Evolutionary conservation across 2,329 filamentous ascomycete genomes (phyloP), one percentile per base, ranked within the genome.

Genomic region (Bipolaris bicolor): DNA sequence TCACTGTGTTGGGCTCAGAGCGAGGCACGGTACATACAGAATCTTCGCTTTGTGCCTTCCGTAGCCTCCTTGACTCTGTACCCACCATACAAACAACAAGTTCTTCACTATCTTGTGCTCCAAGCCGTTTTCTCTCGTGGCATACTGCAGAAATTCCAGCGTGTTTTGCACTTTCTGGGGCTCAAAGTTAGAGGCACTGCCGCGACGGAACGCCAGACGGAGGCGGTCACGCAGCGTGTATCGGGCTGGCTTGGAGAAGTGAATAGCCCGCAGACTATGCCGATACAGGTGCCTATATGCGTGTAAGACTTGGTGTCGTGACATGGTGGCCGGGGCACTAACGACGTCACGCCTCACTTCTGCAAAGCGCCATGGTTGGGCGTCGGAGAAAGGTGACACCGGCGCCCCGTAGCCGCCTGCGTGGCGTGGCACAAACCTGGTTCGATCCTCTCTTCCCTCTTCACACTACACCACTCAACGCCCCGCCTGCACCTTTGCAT

Each of bases 91-190:
- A 50, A 76, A 70, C 16, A 91, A 67, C 46, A 94, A 72, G 63
- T 89, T 92, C 76, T 87, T 90, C 54, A 94, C 70, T 7, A 95
- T 83, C 54, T 77, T 83, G 72, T 93, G 89, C 79, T 94, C 91
- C 31, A 92, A 65, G 0, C 90, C 90, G 53, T 77, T 84, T 66
- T 85, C 81, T 60, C 77, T 80, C 1, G 84, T 83, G 3, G 91
- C 91, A 39, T 86, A 84, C 31, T 85, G 77, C 1, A 94, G 77
- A 69, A 95, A 94, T 72, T 86, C 86, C 4, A 90, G 68, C 0
- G 91, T 95, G 58, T 87, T 86, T 60, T 82, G 78, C 49, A 90
- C 80, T 49, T 81, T 82, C 45, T 79, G 76, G 6, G 76, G 62
- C 53, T 75, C 64, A 57, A 75, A 78, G 40, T 73, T 63, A 13